A percentile compares a stretch with the other conserved stretches of the same genome.
phyloP scores from a whole-genome alignment of 202 grass and related monocot genomes.

The Saccharum hybrid region DNA sequence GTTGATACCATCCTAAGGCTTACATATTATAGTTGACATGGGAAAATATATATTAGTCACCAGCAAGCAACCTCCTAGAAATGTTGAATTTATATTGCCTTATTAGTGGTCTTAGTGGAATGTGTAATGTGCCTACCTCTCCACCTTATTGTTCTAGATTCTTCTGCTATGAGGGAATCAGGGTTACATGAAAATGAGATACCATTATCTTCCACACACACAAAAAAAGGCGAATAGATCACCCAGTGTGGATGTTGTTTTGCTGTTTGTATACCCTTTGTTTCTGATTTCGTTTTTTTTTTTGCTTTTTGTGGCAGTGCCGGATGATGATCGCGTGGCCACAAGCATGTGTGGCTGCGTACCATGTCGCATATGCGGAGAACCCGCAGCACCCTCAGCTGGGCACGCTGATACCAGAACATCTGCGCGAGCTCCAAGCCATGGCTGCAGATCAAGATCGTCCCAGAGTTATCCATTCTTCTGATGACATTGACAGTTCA shows the following conservation, averaged over 20 bases:
- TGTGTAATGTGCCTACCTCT: not conserved
- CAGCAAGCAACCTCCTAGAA: conserved; percentile 10
- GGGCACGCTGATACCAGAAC: conserved; percentile 74
- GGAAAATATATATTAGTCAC: conserved; percentile 21
- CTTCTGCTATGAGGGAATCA: not conserved
- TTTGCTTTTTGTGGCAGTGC: conserved; percentile 51
- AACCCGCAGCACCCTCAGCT: conserved; percentile 70
- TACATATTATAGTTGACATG: not conserved
- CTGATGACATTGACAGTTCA: conserved; percentile 37
- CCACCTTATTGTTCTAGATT: not conserved
- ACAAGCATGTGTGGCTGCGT: conserved; percentile 87
- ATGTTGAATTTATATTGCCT: not conserved
- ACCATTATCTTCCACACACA: not conserved
- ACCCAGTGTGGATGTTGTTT: not conserved
- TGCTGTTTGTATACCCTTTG: not conserved
- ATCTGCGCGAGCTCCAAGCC: conserved; percentile 63
- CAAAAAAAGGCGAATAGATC: not conserved
- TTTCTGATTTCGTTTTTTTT: not conserved
- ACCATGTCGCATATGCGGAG: conserved; percentile 89
- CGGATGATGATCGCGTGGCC: conserved; percentile 89
- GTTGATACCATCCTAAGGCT: not conserved
- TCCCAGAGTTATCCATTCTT: conserved; percentile 18
- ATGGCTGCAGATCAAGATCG: conserved; percentile 39
- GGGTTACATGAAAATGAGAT: conserved; percentile 19
- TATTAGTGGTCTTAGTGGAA: not conserved